phyloP scores from a whole-genome alignment of 2,329 filamentous ascomycete genomes.

The Clonostachys rhizophaga region DNA sequence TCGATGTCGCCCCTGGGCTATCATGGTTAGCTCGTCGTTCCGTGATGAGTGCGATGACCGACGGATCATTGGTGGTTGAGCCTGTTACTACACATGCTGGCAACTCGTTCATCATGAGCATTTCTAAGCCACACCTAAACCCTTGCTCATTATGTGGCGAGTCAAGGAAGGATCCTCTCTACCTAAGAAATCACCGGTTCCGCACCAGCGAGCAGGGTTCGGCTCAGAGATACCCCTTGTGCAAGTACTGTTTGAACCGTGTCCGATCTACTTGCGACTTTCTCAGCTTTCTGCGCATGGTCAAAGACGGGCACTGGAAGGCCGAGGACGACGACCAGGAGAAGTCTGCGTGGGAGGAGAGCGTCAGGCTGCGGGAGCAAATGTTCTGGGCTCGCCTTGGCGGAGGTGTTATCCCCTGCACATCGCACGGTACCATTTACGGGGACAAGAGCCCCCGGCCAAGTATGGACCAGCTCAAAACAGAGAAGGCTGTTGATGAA shows the following conservation, averaged over 20 bases:
- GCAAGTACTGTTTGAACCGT: constrained; percentile 78
- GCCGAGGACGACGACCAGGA: constrained; percentile 80
- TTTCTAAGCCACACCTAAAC: constrained; percentile 50
- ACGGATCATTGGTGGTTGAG: constrained; percentile 85
- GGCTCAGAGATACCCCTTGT: constrained; percentile 85
- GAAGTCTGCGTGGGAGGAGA: constrained; percentile 91
- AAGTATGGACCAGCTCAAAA: constrained; percentile 5
- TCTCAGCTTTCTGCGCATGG: constrained; percentile 82
- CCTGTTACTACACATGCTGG: constrained; percentile 57
- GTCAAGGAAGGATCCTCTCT: constrained; percentile 61
- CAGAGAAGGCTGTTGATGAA: not conserved
- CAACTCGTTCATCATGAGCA: constrained; percentile 40
- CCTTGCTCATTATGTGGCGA: constrained; percentile 91
- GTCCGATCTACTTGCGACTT: constrained; percentile 90
- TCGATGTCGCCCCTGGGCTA: constrained; percentile 84
- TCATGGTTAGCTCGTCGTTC: constrained; percentile 90
- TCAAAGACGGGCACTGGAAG: constrained; percentile 89
- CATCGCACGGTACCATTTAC: too few relatives aligned
- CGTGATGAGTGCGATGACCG: constrained; percentile 76
- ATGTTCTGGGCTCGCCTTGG: constrained; percentile 98
- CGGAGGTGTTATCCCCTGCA: constrained; percentile 74
- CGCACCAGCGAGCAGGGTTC: constrained; percentile 81
- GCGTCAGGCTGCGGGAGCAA: constrained; percentile 79
- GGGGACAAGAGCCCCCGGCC: constrained; percentile 7
- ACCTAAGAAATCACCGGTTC: constrained; percentile 82